Evolutionary conservation across 305 asterid genomes (phyloP), one percentile per base, ranked within the genome.

Genomic region (Fraxinus nigra): DNA sequence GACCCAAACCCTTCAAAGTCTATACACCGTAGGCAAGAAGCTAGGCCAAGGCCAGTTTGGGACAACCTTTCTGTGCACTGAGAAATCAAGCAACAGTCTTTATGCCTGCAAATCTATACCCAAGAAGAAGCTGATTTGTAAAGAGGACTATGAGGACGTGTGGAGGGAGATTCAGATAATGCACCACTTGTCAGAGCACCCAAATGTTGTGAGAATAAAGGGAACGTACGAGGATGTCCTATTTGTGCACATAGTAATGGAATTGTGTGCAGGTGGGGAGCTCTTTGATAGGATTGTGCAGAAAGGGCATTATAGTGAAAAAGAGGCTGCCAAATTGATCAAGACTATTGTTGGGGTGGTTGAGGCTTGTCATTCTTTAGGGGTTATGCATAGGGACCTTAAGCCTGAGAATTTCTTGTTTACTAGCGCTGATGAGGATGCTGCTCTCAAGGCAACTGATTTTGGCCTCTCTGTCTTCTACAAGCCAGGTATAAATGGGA

Each of bases 281-380:
- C 43, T 72, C 40, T 72, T 72, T 72, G 76, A 72, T 72, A 72
- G 76, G 76, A 72, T 72, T 72, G 76, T 72, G 9, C 76, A 72
- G 4, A 72, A 72, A 18, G 76, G 76, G 20, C 76, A 72, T 28
- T 72, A 72, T 18, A 72, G 76, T 30, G 76, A 72, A 72, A 72
- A 14, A 4, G 76, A 72, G 38, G 76, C 76, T 72, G 76, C 76
- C 14, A 72, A 72, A 28, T 72, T 72, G 76, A 72, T 72, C 37
- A 30, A 72, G 8, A 72, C 76, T 20, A 8, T 59, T 59, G 69
- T 59, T 59, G 69, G 69, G 28, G 69, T 59, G 30, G 69, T 59
- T 0, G 69, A 59, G 69, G 69, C 69, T 59, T 59, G 69, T 20
- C 69, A 59, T 59, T 59, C 69, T 20, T 20, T 59, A 59, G 69